Evolutionary conservation across 371 early-diverging fungal genomes (phyloP).

Genomic region (Apophysomyces variabilis): DNA sequence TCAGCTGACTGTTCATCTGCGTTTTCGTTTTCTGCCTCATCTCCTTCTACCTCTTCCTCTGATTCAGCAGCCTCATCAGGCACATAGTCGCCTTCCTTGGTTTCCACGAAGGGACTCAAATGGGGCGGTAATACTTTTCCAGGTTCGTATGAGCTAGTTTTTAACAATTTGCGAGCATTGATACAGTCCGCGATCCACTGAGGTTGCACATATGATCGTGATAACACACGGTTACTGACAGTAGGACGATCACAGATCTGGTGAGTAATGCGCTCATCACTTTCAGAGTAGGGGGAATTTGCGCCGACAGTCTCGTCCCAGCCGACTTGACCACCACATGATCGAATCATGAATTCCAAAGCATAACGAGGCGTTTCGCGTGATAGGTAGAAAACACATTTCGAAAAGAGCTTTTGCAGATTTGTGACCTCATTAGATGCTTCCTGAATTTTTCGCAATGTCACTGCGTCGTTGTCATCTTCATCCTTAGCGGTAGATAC

Average conservation of each 20-base stretch:
- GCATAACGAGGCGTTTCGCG: constrained; percentile 95
- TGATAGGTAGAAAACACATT: constrained; percentile 83
- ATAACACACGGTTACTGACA: constrained; percentile 63
- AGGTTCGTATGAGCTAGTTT: constrained; percentile 74
- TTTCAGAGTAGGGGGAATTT: constrained; percentile 81
- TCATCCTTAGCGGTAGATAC: constrained; percentile 36
- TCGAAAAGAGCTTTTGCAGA: constrained; percentile 75
- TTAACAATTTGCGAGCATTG: constrained; percentile 82
- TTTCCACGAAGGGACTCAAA: constrained; percentile 92
- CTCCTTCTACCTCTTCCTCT: constrained; percentile 47
- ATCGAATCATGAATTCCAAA: constrained; percentile 87
- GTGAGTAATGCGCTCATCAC: constrained; percentile 84
- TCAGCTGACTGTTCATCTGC: constrained; percentile 23
- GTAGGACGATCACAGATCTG: constrained; percentile 90
- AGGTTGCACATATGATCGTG: constrained; percentile 94
- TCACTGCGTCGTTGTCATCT: constrained; percentile 47
- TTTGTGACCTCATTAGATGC: constrained; percentile 56
- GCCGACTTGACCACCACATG: constrained; percentile 90
- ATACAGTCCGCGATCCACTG: constrained; percentile 97
- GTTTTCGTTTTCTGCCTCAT: constrained; percentile 42
- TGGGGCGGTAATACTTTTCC: constrained; percentile 91
- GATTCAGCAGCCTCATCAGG: constrained; percentile 63
- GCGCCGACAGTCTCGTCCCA: constrained; percentile 85
- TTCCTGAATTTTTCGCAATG: constrained; percentile 60
- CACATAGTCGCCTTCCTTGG: constrained; percentile 85